Conservation (phyloP, 2,329 filamentous ascomycete species). For the Aspergillus uvarum region DNA sequence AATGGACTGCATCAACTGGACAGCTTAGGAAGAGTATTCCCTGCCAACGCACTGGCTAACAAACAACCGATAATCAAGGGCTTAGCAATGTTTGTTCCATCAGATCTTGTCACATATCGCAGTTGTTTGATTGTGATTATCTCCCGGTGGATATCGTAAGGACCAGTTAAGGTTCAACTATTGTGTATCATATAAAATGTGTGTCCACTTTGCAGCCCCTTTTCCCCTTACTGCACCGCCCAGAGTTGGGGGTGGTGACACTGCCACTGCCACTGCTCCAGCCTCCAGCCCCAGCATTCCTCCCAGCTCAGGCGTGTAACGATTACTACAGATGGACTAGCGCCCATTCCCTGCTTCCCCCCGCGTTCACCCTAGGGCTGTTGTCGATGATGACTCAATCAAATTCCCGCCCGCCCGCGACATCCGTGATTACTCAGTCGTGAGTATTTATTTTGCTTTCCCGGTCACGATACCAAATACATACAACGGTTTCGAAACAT, state of each 20-base stretch:
- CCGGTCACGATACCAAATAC: neutral
- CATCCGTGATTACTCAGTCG: neutral
- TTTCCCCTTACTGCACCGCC: constrained; percentile 29
- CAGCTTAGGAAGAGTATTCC: too few relatives aligned
- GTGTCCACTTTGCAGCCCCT: constrained; percentile 17
- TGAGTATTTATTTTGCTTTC: neutral
- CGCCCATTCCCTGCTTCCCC: constrained; percentile 11
- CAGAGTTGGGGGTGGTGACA: constrained; percentile 21
- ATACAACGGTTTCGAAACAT: neutral
- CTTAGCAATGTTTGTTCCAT: neutral
- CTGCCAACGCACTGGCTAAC: too few relatives aligned
- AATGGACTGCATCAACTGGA: too few relatives aligned
- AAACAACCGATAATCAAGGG: too few relatives aligned
- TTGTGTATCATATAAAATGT: neutral
- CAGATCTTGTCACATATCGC: neutral
- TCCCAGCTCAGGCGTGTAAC: constrained; percentile 10
- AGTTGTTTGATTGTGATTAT: neutral
- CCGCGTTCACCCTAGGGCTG: constrained; percentile 13
- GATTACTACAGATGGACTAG: constrained; percentile 18
- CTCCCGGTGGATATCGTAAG: neutral
- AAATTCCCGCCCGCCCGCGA: neutral
- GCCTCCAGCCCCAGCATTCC: constrained; percentile 19
- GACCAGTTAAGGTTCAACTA: neutral
- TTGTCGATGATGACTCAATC: constrained; percentile 4
- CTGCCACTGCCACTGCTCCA: constrained; percentile 30